Percentiles rank a stretch among this genome's conserved stretches.
Conservation (phyloP, 148 eudicot species). For the Rhododendron griersonianum region DNA sequence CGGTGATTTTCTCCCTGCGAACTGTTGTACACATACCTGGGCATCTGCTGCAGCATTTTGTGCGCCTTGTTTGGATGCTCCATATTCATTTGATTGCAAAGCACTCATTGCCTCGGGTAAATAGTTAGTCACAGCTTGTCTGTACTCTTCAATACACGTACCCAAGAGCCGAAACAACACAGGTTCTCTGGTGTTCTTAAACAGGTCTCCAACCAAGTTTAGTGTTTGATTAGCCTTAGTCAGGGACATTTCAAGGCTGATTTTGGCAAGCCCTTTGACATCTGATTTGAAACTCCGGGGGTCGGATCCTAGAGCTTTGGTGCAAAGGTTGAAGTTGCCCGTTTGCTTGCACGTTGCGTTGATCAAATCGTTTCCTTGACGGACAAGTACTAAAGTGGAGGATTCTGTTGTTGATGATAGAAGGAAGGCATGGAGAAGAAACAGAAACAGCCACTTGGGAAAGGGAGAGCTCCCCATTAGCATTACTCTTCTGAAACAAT, state of each 20-base stretch:
- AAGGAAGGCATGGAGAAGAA: conserved; percentile 2
- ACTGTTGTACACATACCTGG: neutral
- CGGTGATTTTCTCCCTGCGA: neutral
- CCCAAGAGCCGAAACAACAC: neutral
- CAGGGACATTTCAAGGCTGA: neutral
- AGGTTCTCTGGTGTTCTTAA: neutral
- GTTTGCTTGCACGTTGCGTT: neutral
- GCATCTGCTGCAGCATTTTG: neutral
- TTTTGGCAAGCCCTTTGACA: neutral
- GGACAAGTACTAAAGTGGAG: neutral
- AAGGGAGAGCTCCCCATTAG: neutral
- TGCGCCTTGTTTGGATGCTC: neutral
- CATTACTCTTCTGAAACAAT: neutral
- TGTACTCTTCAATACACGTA: neutral
- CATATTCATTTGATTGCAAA: neutral
- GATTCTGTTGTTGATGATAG: neutral
- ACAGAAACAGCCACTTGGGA: neutral
- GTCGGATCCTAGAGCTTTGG: neutral
- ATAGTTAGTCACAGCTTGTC: neutral
- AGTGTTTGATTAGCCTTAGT: neutral
- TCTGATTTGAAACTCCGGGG: neutral
- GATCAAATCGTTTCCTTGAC: neutral
- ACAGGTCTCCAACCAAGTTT: neutral
- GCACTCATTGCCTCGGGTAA: neutral
- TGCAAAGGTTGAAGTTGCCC: neutral